These are phyloP conservation scores for Castanopsis chinensis DNA, from an alignment of 306 rosid species.

Conservation along the genomic window DNA sequence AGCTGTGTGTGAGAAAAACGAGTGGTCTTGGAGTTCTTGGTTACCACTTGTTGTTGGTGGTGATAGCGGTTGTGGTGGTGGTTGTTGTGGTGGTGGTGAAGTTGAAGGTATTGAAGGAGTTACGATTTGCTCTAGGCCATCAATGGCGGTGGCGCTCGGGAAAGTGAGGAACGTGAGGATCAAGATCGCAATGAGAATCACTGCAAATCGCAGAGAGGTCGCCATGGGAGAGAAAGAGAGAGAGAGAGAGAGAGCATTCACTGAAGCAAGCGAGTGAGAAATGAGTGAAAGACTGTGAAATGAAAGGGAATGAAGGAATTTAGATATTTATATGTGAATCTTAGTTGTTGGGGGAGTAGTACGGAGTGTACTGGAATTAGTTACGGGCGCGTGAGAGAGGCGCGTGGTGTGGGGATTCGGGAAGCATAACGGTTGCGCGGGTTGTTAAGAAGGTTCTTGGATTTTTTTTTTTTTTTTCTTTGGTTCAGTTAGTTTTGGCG, in stretches of 20 bases:
- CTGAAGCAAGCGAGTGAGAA: background rate
- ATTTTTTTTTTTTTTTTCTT: background rate
- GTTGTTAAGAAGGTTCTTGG: slow-evolving; percentile 18
- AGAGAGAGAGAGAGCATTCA: background rate
- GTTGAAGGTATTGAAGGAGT: slow-evolving; percentile 5
- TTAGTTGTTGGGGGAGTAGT: background rate
- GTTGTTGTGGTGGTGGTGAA: background rate
- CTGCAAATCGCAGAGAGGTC: slow-evolving; percentile 25
- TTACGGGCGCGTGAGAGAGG: slow-evolving; percentile 26
- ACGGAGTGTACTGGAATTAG: slow-evolving; percentile 18
- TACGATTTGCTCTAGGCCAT: slow-evolving; percentile 32
- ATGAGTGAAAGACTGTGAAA: background rate
- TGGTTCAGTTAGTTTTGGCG: slow-evolving; percentile 9
- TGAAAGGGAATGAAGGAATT: slow-evolving; percentile 9
- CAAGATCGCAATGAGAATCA: slow-evolving; percentile 4
- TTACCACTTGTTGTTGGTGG: slow-evolving; percentile 18
- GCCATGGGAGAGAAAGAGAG: slow-evolving; percentile 42
- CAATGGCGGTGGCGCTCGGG: slow-evolving; percentile 22
- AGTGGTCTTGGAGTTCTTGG: slow-evolving; percentile 42
- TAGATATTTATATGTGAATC: slow-evolving; percentile 4
- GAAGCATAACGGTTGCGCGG: slow-evolving; percentile 6
- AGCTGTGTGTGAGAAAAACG: slow-evolving; percentile 53
- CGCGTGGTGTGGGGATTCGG: background rate
- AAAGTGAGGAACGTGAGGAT: slow-evolving; percentile 24
- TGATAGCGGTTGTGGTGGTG: slow-evolving; percentile 35